These are phyloP conservation scores for Heliamphora ciliata DNA, from an alignment of 179 eudicot species.

Conservation along the genomic window DNA sequence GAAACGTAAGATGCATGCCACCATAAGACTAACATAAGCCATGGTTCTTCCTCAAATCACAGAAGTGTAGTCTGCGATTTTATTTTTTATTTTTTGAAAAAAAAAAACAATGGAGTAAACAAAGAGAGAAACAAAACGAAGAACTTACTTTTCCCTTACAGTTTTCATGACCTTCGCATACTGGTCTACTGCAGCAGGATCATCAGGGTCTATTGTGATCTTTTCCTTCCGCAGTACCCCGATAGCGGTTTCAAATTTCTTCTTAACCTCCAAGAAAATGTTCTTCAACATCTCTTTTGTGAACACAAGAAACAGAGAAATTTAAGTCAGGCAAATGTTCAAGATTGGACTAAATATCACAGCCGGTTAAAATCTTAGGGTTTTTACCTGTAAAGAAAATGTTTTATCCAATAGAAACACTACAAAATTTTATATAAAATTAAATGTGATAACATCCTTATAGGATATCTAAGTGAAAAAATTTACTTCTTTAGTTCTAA, in stretches of 20 bases:
- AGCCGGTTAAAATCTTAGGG: background rate
- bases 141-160: slow-evolving; percentile 70
- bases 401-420: background rate
- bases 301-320: background rate
- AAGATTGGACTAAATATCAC: background rate
- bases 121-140: background rate
- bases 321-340: background rate
- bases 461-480: no score
- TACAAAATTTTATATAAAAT: background rate
- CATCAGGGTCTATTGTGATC: slow-evolving; percentile 89
- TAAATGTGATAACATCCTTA: no score
- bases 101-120: background rate
- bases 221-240: slow-evolving; percentile 71
- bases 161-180: slow-evolving; percentile 92
- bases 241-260: slow-evolving; percentile 85
- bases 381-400: background rate
- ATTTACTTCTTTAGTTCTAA: no score
- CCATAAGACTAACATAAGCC: background rate
- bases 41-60: background rate
- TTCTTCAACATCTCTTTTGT: slow-evolving; percentile 81
- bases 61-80: background rate
- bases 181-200: slow-evolving; percentile 74
- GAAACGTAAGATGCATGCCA: background rate
- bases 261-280: slow-evolving; percentile 79
- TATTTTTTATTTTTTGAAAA: no score